A percentile compares a stretch with the other conserved stretches of the same genome.
Evolutionary conservation across 345 rosid species (phyloP).

Genomic region (Barbarea vulgaris): DNA sequence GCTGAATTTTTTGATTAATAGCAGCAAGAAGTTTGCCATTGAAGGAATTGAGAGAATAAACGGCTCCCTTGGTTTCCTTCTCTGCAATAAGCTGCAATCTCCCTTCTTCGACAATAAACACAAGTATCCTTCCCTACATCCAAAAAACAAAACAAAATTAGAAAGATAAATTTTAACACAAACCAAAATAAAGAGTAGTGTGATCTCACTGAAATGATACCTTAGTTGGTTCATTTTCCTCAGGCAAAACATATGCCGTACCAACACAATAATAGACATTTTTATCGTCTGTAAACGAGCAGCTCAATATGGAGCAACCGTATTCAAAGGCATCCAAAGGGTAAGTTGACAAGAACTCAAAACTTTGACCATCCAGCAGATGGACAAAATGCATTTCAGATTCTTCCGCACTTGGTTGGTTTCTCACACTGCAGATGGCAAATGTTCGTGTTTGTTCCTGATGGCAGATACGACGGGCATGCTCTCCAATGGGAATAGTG

Average conservation of each 20-base stretch:
- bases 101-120: constrained; percentile 84
- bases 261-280: constrained; percentile 91
- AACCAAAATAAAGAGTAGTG: background rate
- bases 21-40: constrained; percentile 94
- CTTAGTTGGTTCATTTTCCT: constrained; percentile 89
- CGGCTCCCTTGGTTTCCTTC: constrained; percentile 95
- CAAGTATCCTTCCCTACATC: constrained; percentile 83
- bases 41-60: constrained; percentile 81
- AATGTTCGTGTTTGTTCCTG: constrained; percentile 93
- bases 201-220: constrained; percentile 42
- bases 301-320: constrained; percentile 92
- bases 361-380: constrained; percentile 83
- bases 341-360: constrained; percentile 76
- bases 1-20: constrained; percentile 87
- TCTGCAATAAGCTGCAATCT: constrained; percentile 83
- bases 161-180: background rate
- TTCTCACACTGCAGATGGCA: constrained; percentile 80
- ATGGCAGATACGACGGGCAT: constrained; percentile 89
- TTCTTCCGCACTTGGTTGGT: constrained; percentile 71
- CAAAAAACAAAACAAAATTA: background rate
- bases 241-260: constrained; percentile 90
- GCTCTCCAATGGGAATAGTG: constrained; percentile 91
- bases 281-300: constrained; percentile 78
- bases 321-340: constrained; percentile 83
- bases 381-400: constrained; percentile 81